Evolutionary conservation across 1,284 basidiomycete species (phyloP), one percentile per base, ranked within the genome.

Genomic region (Malassezia sympodialis): DNA sequence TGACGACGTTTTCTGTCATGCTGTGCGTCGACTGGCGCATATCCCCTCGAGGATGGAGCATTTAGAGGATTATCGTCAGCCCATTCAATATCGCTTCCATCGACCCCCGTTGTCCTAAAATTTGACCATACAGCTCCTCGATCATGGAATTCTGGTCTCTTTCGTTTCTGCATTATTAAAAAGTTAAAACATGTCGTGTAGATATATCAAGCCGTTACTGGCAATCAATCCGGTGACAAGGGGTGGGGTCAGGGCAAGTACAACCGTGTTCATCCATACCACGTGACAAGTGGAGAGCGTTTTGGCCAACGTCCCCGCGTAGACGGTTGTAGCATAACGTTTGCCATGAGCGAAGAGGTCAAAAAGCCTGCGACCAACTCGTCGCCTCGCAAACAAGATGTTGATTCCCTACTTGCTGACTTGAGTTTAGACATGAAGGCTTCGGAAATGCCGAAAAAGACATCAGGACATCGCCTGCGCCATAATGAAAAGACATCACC

Each of bases 341-440:
- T 14, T 8, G 41, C 30, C 43, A 45, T 45, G 43, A 32, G n/a
- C 43, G 27, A 45, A 32, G 27, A 45, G 19, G 2, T 4, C n/a
- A 45, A 21, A 43, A 24, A n/a, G 23, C 24, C 24, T 14, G 41
- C 41, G n/a, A 42, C 40, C 19, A 49, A 27, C n/a, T 8, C 37
- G 14, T 42, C 55, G 23, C 30, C 37, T 5, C 49, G 55, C 23
- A 51, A 52, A 30, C 49, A 57, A 27, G 66, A 68, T 43, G 70
- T 74, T 17, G 72, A 74, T 42, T 63, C 67, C n/a, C 63, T 74
- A 4, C 63, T 74, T 10, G 66, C 68, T 4, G 69, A 72, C 34
- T 59, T 74, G 23, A 68, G 61, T 37, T 53, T 73, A 2, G 66
- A 63, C 19, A 59, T 62, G 17, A 59, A 62, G 32, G 28, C 45